phyloP scores from a whole-genome alignment of 345 rosid species.

The Mallotus nudiflorus region DNA sequence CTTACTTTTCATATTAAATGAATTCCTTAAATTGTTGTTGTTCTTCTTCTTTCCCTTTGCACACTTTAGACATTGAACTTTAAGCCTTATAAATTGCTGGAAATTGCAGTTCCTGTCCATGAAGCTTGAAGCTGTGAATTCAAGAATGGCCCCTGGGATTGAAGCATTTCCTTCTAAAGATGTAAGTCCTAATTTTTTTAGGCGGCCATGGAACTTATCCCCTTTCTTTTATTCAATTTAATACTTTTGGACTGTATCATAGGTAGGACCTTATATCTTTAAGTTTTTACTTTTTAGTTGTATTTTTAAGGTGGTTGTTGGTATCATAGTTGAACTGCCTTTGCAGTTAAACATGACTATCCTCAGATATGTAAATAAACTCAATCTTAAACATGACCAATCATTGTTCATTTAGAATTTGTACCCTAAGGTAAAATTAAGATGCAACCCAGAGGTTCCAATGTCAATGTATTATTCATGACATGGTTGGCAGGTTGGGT shows the following conservation, averaged over 20 bases:
- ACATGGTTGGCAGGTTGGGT: too few species aligned
- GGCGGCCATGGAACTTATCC: neutral
- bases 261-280: neutral
- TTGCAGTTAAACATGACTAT: neutral
- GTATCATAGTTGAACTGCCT: constrained; percentile 2
- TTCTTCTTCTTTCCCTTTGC: neutral
- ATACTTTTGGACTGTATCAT: neutral
- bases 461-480: neutral
- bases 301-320: neutral
- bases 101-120: constrained; percentile 76
- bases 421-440: neutral
- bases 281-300: neutral
- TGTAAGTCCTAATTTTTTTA: constrained; percentile 3
- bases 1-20: neutral
- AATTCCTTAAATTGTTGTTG: neutral
- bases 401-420: neutral
- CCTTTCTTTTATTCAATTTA: neutral
- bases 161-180: constrained; percentile 69
- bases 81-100: constrained; percentile 18
- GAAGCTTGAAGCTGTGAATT: constrained; percentile 89
- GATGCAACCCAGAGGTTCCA: neutral
- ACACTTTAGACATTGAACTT: neutral
- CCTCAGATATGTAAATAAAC: constrained; percentile 4
- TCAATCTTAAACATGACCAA: neutral
- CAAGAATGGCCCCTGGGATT: constrained; percentile 59